Evolutionary conservation across 345 rosid species (phyloP).

Genomic region (Triadica sebifera): DNA sequence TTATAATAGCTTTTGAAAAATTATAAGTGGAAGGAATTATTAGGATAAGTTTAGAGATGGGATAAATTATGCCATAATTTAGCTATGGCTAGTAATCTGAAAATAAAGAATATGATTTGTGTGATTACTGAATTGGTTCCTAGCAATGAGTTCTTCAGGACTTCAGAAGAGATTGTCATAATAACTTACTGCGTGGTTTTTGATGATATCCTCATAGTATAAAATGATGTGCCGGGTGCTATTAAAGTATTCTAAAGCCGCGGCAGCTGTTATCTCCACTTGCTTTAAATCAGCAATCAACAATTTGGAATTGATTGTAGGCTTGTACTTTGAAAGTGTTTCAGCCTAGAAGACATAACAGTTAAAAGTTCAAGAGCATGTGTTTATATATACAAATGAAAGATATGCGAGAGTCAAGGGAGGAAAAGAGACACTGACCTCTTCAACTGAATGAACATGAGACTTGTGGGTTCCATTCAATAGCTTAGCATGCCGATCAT

Average conservation of each 20-base stretch:
- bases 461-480: slow-evolving; percentile 96
- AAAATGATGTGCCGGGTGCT: slow-evolving; percentile 70
- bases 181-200: slow-evolving; percentile 49
- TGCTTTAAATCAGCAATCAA: slow-evolving; percentile 61
- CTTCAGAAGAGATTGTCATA: neutral
- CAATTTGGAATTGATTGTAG: slow-evolving; percentile 60
- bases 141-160: too few species aligned
- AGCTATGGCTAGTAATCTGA: too few species aligned
- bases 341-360: slow-evolving; percentile 53
- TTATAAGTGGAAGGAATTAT: too few species aligned
- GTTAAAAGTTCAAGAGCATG: slow-evolving; percentile 16
- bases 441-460: slow-evolving; percentile 89
- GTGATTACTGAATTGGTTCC: too few species aligned
- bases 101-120: too few species aligned
- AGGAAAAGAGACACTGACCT: slow-evolving; percentile 43
- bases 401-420: neutral
- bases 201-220: slow-evolving; percentile 79
- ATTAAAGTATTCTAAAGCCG: slow-evolving; percentile 62
- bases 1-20: too few species aligned
- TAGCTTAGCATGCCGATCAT: slow-evolving; percentile 77
- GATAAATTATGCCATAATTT: too few species aligned
- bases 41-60: too few species aligned
- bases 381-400: neutral
- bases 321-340: slow-evolving; percentile 76
- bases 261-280: slow-evolving; percentile 53